Base-by-base conservation (phyloP, 139 green algal species). In the Pleodorina starrii region DNA sequence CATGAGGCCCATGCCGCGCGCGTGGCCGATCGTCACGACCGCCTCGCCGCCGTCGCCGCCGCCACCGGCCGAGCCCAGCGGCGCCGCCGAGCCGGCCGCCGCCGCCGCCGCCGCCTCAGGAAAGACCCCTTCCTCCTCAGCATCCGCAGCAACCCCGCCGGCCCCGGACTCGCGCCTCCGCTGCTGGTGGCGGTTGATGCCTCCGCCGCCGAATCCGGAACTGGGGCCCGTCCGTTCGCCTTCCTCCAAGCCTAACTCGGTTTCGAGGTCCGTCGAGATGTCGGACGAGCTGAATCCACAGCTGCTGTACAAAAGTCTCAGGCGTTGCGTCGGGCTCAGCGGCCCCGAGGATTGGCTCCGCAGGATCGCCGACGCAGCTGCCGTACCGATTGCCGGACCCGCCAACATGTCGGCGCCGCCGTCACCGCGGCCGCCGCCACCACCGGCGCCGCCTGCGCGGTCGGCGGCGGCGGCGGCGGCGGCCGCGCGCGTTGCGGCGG, bases 211-310 rank as follows among this genome's bases (percentile, higher is more conserved):
- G n/a, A n/a, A n/a, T n/a, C n/a, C n/a, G n/a, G n/a, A n/a, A n/a
- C n/a, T n/a, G n/a, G n/a, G n/a, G n/a, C n/a, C n/a, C n/a, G n/a
- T n/a, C n/a, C n/a, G n/a, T n/a, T n/a, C n/a, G n/a, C n/a, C n/a
- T n/a, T n/a, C n/a, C n/a, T n/a, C n/a, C n/a, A n/a, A n/a, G n/a
- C n/a, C n/a, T n/a, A n/a, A n/a, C n/a, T n/a, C 69, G 19, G 23
- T 19, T 12, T 80, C 72, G 5, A 48, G 38, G 14, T 76, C 76
- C 16, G 76, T 71, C 3, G 76, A 84, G 17, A 84, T 48, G 16
- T 84, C 76, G 48, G 76, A 84, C 0, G 76, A 69, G 76, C 76
- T 84, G n/a, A 84, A 84, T 12, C 76, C 76, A 32, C 76, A 84
- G n/a, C 5, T 84, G 44, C 38, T 17, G 76, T 84, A 84, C 48